Evolutionary conservation across 257 asterid genomes (phyloP).

Genomic region (Nicotiana tabacum): DNA sequence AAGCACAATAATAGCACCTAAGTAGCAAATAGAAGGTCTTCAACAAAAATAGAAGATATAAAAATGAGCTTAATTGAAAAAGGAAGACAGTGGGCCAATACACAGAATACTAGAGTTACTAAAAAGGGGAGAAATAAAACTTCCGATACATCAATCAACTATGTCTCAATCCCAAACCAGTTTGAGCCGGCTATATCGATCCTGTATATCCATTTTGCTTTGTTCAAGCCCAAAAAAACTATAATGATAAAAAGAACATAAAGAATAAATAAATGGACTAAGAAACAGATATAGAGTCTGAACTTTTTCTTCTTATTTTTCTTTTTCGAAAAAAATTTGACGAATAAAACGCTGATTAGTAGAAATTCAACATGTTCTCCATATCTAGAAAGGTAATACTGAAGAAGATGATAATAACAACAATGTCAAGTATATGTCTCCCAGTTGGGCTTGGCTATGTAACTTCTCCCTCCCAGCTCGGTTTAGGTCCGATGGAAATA

Average conservation of each 20-base stretch:
- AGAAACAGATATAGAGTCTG: not conserved
- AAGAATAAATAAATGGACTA: too few species aligned
- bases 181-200: not conserved
- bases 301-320: not conserved
- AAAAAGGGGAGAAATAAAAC: not conserved
- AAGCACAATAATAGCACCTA: not conserved
- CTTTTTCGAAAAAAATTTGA: not conserved
- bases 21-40: not conserved
- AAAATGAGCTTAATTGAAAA: not conserved
- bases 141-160: not conserved
- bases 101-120: not conserved
- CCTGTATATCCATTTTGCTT: not conserved
- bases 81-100: not conserved
- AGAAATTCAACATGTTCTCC: not conserved
- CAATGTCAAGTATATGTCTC: not conserved
- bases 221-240: not conserved
- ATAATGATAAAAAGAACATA: not conserved
- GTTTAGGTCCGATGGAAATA: not conserved
- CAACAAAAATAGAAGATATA: not conserved
- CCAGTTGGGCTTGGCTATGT: not conserved
- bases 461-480: not conserved
- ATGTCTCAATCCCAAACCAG: not conserved
- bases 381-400: not conserved
- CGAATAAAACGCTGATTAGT: not conserved
- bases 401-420: not conserved